Evolutionary conservation across 441 rosid species (phyloP), one percentile per base, ranked within the genome.

Genomic region (Euphorbia corollata): DNA sequence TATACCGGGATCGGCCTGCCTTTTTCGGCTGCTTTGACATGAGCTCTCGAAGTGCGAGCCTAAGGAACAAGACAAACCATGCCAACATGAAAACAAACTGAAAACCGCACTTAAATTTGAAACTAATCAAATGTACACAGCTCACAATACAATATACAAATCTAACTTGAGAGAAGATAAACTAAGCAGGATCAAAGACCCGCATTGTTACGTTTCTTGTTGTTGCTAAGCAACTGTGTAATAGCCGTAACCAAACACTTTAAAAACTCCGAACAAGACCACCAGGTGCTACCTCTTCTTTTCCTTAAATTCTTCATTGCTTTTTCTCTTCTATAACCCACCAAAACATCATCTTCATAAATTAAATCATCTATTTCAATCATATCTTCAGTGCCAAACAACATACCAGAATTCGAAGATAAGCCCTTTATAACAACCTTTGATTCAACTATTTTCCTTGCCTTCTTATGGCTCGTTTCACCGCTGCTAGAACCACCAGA

Each of bases 361-460:
- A 20, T 54, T 19, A 54, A 7, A 20, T 20, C 58, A 8, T 54
- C 15, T 6, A 54, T 54, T 54, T 54, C 58, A 22, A 9, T 54
- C 58, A 54, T 54, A 54, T 54, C 58, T 54, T 54, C 58, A 54
- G 30, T 54, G 12, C 58, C 58, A 54, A 54, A 54, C 6, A 54
- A 20, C 30, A 54, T 19, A 8, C 19, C 58, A 10, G 11, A 54
- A 54, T 54, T 54, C 3, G 58, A 54, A 22, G 12, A 19, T 54
- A 54, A 54, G 2, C 7, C 27, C 58, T 54, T 54, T 9, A 8
- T 54, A 54, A 54, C 23, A 54, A 54, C 13, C 58, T 51, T 19
- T 51, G 56, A n/a, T 2, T 51, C 56, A n/a, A 51, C 56, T 18
- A 8, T 54, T 54, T 54, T 20, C 23, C 58, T 54, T 10, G 9